Evolutionary conservation across 805 yeast genomes (phyloP), one percentile per base, ranked within the genome.

Genomic region (Ogataea chonburiensis): DNA sequence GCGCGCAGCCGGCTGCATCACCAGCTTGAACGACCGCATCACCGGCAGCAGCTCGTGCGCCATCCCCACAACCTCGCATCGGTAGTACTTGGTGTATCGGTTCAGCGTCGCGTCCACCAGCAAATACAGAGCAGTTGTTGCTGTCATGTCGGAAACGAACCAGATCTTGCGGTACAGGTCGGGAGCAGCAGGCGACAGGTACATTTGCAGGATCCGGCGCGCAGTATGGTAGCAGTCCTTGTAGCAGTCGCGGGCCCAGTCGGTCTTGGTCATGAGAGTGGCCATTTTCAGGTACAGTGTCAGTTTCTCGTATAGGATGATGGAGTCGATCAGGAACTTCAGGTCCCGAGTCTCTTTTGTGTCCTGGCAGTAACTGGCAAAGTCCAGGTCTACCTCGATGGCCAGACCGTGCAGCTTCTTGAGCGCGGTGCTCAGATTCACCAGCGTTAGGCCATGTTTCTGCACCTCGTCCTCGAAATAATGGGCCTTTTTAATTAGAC

Each of bases 101-200:
- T n/a, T n/a, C n/a, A n/a, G n/a, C n/a, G n/a, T n/a, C n/a, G 42
- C 37, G 36, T 54, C 59, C 10, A 54, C 49, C 8, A 54, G 32
- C 5, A 54, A 31, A 33, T 50, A 54, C 3, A 48, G 41, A 7
- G 42, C 45, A 3, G 55, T 53, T 13, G 48, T 40, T 4, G 45
- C 36, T 2, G 51, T 41, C 21, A 42, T 28, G 16, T 51, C 45
- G 3, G 49, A 41, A 6, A 50, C 38, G 24, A 33, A 31, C 38
- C 49, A 41, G 17, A 42, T 44, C 24, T 42, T 43, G 24, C 46
- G 49, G 27, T 16, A 43, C 12, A 26, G 17, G 2, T 27, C 3
- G 1, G 53, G 49, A 7, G 40, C 24, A 0, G 25, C 40, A 2
- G 27, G 17, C 7, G 31, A 26, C 8, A 17, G 14, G 13, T 26